Conservation (phyloP, 1,139 yeast species). For the Debaryomyces robertsiae region DNA sequence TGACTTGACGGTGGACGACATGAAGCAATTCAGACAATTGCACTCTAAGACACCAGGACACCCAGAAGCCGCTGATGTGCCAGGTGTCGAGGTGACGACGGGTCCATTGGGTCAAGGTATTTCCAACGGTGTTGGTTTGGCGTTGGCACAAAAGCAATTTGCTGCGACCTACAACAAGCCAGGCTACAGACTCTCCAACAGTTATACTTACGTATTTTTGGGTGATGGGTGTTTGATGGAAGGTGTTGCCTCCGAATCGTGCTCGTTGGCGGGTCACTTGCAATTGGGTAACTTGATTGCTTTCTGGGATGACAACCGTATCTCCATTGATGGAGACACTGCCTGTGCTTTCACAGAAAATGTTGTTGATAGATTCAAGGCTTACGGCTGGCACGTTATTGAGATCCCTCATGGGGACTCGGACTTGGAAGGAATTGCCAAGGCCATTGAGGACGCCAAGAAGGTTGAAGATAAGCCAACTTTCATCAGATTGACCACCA, state of each 20-base stretch:
- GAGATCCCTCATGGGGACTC: conserved; percentile 81
- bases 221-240: conserved; percentile 99
- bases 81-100: conserved; percentile 96
- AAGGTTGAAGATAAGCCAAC: conserved; percentile 78
- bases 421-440: conserved; percentile 70
- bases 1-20: conserved; percentile 79
- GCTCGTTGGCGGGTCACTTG: conserved; percentile 95
- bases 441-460: conserved; percentile 76
- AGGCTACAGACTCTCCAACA: conserved; percentile 68
- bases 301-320: conserved; percentile 96
- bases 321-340: conserved; percentile 96
- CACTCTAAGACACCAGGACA: conserved; percentile 96
- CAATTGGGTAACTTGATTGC: conserved; percentile 92
- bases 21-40: conserved; percentile 89
- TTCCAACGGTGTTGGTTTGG: conserved; percentile 94
- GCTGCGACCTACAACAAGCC: conserved; percentile 96
- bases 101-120: conserved; percentile 99
- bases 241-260: conserved; percentile 95
- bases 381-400: conserved; percentile 94
- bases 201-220: conserved; percentile 75
- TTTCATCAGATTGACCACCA: conserved; percentile 83
- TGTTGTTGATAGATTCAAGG: conserved; percentile 79
- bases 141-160: conserved; percentile 89
- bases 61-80: conserved; percentile 77
- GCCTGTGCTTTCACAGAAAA: conserved; percentile 93